phyloP scores from a whole-genome alignment of 805 yeast species.

The Candida argentea region DNA sequence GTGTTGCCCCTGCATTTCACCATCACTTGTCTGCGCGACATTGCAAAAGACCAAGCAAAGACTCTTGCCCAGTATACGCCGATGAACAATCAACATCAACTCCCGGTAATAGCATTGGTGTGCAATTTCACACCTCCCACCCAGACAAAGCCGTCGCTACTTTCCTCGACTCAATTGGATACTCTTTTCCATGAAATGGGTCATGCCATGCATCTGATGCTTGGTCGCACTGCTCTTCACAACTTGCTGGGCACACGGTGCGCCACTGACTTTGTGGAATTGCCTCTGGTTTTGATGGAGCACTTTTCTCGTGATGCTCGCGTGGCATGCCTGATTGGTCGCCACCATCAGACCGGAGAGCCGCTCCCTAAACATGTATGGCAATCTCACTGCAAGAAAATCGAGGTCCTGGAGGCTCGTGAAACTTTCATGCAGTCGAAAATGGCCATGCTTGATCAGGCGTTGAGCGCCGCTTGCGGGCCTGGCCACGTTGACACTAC shows the following conservation, averaged over 20 bases:
- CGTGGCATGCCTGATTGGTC: slow-evolving; percentile 64
- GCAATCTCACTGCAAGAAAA: slow-evolving; percentile 40
- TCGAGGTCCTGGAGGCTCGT: slow-evolving; percentile 46
- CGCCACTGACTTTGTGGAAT: slow-evolving; percentile 91
- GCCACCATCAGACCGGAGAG: slow-evolving; percentile 59
- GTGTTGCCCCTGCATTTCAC: slow-evolving; percentile 94
- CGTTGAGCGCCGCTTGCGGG: slow-evolving; percentile 42
- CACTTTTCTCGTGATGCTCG: slow-evolving; percentile 76
- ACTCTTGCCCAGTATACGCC: not conserved
- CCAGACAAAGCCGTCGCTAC: slow-evolving; percentile 35
- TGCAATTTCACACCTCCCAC: slow-evolving; percentile 57
- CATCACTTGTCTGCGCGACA: slow-evolving; percentile 82
- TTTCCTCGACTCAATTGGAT: slow-evolving; percentile 73
- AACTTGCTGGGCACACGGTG: slow-evolving; percentile 93
- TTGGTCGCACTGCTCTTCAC: slow-evolving; percentile 83
- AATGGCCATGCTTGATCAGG: slow-evolving; percentile 84
- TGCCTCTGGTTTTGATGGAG: slow-evolving; percentile 96
- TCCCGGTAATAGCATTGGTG: slow-evolving; percentile 83
- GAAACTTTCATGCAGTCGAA: slow-evolving; percentile 82
- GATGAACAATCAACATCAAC: too few relatives aligned
- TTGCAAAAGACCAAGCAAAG: slow-evolving; percentile 27
- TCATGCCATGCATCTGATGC: slow-evolving; percentile 96
- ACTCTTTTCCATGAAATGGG: slow-evolving; percentile 98
- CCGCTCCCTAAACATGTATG: slow-evolving; percentile 43
- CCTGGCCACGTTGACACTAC: slow-evolving; percentile 42